These are phyloP conservation scores for Jaminaea rosea DNA, from an alignment of 1,284 basidiomycete species.

Conservation along the genomic window DNA sequence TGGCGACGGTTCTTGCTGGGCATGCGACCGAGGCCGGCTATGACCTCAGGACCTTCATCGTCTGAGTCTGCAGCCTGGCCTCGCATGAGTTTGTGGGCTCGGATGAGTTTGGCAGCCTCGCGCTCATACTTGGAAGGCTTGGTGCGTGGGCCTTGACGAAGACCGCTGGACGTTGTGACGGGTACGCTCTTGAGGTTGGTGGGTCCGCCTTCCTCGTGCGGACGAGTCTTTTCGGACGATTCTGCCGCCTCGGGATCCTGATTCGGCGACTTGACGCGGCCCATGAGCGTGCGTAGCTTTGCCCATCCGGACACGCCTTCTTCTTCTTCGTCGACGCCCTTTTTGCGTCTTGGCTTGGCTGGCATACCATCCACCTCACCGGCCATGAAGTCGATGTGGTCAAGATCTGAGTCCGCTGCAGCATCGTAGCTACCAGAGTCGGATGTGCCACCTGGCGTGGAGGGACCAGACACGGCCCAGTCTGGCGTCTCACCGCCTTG, in stretches of 20 bases:
- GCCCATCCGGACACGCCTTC: slow-evolving; percentile 27
- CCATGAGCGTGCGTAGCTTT: slow-evolving; percentile 31
- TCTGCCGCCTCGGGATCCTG: slow-evolving; percentile 19
- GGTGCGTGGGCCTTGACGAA: slow-evolving; percentile 20
- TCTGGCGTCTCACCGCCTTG: slow-evolving; percentile 7
- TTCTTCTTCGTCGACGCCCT: slow-evolving; percentile 14
- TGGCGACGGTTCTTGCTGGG: slow-evolving; percentile 24
- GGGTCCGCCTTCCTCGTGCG: slow-evolving; percentile 29
- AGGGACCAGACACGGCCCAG: slow-evolving; percentile 15
- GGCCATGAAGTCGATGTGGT: slow-evolving; percentile 39
- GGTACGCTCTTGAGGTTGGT: slow-evolving; percentile 44
- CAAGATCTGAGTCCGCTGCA: slow-evolving; percentile 35
- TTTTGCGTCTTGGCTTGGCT: slow-evolving; percentile 1
- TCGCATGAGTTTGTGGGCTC: slow-evolving; percentile 31
- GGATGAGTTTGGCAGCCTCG: slow-evolving; percentile 35
- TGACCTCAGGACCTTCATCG: slow-evolving; percentile 8
- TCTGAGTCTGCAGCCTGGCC: slow-evolving; percentile 10
- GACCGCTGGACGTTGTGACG: slow-evolving; percentile 41
- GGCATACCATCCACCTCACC: slow-evolving; percentile 46
- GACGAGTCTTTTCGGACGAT: neutral
- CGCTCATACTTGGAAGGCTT: slow-evolving; percentile 36
- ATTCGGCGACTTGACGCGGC: slow-evolving; percentile 8
- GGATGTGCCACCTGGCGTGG: slow-evolving; percentile 23
- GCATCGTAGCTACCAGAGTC: slow-evolving; percentile 42
- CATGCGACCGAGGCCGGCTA: slow-evolving; percentile 11